Base-by-base conservation (phyloP, 495 filamentous ascomycete species). In the Aspergillus hancockii region DNA sequence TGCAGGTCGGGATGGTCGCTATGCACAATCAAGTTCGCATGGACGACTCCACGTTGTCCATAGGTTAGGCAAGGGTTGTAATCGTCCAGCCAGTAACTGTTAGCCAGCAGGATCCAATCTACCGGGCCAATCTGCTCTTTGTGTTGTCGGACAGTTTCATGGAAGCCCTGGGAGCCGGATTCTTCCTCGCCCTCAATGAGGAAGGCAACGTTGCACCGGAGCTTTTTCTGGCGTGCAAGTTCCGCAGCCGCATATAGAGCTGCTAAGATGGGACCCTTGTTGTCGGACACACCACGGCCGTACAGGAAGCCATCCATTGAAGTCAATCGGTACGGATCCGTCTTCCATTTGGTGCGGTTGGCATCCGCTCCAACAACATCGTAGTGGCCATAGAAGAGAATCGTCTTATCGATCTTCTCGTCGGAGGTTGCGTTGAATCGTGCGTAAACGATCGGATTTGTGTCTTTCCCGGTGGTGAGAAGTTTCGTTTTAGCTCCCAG, bases 51-150 rank as follows among this genome's bases (percentile, higher is more conserved):
- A 50, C 94, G 83, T 3, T 97, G 79, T 8, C 94, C 94, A 62
- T 98, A 98, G 1, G 95, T 98, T 34, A 98, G 75, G 71, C 94
- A 98, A 1, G 94, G 94, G 8, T 93, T 90, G 58, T 92, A 89
- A 68, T 98, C 94, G 68, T 97, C 91, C 3, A 98, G 81, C 94
- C 94, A 98, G 75, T 98, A 98, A 72, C 92, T 97, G 74, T 98
- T 98, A 0, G 94, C 94, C 6, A 98, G 74, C 1, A 98, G 74
- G 40, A 98, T 93, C 81, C 91, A 98, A 73, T 98, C 92, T 3
- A 98, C 84, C 16, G 90, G 79, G 2, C 94, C 94, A 61, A 98
- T 94, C 18, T 89, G 78, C n/a, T 84, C 79, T 69, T 94, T 94
- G 68, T 94, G 83, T 43, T 82, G 77, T 40, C 81, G 83, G 25